A percentile compares a stretch with the other conserved stretches of the same genome.
These are phyloP conservation scores for Teratosphaeria nubilosa DNA, from an alignment of 2,329 filamentous ascomycete species.

Conservation along the genomic window DNA sequence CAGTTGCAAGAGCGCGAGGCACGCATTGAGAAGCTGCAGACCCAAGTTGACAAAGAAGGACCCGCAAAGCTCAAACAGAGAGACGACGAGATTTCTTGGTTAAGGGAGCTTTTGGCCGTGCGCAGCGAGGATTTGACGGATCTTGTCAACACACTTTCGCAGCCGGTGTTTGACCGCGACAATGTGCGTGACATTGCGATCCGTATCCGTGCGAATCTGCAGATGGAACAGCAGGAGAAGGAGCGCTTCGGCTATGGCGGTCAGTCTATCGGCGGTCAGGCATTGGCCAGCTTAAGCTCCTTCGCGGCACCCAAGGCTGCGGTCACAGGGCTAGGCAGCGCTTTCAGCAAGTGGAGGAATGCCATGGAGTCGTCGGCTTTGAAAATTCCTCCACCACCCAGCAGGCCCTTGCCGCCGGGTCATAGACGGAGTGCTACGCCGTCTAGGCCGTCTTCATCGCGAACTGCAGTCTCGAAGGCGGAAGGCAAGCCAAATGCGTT, in stretches of 20 bases:
- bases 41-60: slow-evolving; percentile 66
- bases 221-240: slow-evolving; percentile 96
- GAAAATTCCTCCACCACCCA: slow-evolving; percentile 23
- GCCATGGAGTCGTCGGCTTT: slow-evolving; percentile 36
- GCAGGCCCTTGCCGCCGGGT: slow-evolving; percentile 27
- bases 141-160: slow-evolving; percentile 69
- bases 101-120: slow-evolving; percentile 85
- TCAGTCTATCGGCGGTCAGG: slow-evolving; percentile 33
- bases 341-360: slow-evolving; percentile 92
- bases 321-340: slow-evolving; percentile 65
- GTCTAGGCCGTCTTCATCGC: slow-evolving; percentile 24
- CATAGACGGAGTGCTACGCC: slow-evolving; percentile 31
- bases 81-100: slow-evolving; percentile 88
- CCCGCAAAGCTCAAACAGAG: slow-evolving; percentile 77
- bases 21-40: slow-evolving; percentile 78
- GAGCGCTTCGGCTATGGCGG: slow-evolving; percentile 55
- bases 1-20: slow-evolving; percentile 90
- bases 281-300: slow-evolving; percentile 65
- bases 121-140: slow-evolving; percentile 86
- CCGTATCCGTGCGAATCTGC: slow-evolving; percentile 81
- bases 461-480: slow-evolving; percentile 13
- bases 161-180: slow-evolving; percentile 63
- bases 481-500: slow-evolving; percentile 19
- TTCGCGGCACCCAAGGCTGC: slow-evolving; percentile 76
- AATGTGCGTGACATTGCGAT: slow-evolving; percentile 84